phyloP scores from a whole-genome alignment of 139 green algal genomes.

The Asterochloris sp. region DNA sequence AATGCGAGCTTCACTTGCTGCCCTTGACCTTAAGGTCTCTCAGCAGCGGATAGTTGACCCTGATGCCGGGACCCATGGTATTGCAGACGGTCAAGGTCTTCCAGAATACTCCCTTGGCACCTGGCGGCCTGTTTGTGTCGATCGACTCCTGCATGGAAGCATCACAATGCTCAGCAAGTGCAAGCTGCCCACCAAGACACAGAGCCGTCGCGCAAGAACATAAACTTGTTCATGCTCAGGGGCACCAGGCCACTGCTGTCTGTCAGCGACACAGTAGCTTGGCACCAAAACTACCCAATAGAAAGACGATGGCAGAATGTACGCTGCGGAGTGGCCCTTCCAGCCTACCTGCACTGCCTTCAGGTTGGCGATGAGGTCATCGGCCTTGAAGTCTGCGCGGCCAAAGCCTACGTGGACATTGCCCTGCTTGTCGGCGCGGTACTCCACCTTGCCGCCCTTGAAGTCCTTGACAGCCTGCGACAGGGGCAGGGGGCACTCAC shows the following conservation, averaged over 20 bases:
- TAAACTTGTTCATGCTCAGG: no score
- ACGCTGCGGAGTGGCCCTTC: not conserved
- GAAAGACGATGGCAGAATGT: not conserved
- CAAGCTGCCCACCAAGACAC: not conserved
- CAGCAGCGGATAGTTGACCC: conserved; percentile 64
- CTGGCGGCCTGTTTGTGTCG: conserved; percentile 88
- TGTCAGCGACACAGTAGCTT: no score
- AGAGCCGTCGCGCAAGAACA: no score
- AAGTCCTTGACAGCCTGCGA: conserved; percentile 93
- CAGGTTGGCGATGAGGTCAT: conserved; percentile 91
- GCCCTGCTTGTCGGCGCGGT: conserved; percentile 95
- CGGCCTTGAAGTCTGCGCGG: conserved; percentile 77
- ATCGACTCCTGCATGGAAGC: conserved; percentile 71
- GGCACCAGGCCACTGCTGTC: no score
- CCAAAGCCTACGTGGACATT: conserved; percentile 97
- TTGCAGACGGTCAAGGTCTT: conserved; percentile 90
- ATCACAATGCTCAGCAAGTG: not conserved
- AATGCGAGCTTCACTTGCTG: no score
- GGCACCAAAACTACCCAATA: not conserved
- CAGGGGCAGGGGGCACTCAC: no score
- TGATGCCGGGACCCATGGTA: conserved; percentile 93
- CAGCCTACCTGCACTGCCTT: conserved; percentile 77
- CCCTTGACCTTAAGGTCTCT: conserved; percentile 25
- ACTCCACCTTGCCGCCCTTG: conserved; percentile 99
- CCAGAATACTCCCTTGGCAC: conserved; percentile 98